Percentiles rank a stretch among this genome's conserved stretches.
These are phyloP conservation scores for Farysia itapuensis DNA, from an alignment of 1,284 basidiomycete genomes.

Conservation along the genomic window DNA sequence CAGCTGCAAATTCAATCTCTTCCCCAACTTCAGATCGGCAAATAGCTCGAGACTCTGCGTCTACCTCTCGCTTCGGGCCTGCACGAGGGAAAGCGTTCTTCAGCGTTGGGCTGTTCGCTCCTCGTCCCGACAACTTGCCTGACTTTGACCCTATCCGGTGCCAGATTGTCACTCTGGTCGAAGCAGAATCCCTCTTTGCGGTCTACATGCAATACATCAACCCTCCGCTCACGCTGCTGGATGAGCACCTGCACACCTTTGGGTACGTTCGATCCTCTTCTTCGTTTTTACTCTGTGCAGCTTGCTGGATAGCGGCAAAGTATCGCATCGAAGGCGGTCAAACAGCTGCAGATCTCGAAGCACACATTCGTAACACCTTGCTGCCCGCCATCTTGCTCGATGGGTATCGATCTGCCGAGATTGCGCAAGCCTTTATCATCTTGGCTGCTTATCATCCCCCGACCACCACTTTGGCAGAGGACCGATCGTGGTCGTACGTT, in stretches of 20 bases:
- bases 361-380: slow-evolving; percentile 20
- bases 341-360: slow-evolving; percentile 24
- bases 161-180: slow-evolving; percentile 20
- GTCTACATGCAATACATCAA: slow-evolving; percentile 40
- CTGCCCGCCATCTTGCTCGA: slow-evolving; percentile 35
- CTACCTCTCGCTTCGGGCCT: slow-evolving; percentile 9
- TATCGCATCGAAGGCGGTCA: slow-evolving; percentile 21
- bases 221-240: slow-evolving; percentile 37
- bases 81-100: slow-evolving; percentile 36
- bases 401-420: slow-evolving; percentile 33
- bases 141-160: slow-evolving; percentile 37
- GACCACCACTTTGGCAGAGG: slow-evolving; percentile 33
- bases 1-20: not conserved
- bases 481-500: slow-evolving; percentile 36
- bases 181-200: slow-evolving; percentile 23
- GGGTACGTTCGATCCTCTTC: slow-evolving; percentile 33
- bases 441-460: slow-evolving; percentile 34
- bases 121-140: slow-evolving; percentile 29
- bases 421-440: slow-evolving; percentile 32
- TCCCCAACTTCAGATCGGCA: not conserved
- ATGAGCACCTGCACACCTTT: slow-evolving; percentile 40
- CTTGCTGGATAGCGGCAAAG: slow-evolving; percentile 39
- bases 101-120: slow-evolving; percentile 28
- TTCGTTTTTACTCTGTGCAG: slow-evolving; percentile 27
- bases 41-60: not conserved